phyloP scores from a whole-genome alignment of 192 early-diverging fungal species.

The Phycomyces nitens region DNA sequence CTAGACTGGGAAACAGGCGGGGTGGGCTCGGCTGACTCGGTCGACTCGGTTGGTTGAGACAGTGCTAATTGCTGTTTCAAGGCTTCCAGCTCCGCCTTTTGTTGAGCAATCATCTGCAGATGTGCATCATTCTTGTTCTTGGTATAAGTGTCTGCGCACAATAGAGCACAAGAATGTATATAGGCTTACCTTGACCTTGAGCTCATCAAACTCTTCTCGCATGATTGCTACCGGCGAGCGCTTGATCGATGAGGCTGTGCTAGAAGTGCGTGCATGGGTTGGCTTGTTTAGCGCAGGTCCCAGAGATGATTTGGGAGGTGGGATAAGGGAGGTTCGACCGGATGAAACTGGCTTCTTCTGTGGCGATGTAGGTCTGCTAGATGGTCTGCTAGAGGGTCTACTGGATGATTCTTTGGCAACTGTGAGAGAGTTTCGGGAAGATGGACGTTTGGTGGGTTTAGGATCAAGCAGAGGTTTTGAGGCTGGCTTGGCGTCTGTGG shows the following conservation, averaged over 20 bases:
- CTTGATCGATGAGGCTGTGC: constrained; percentile 5
- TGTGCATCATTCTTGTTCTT: constrained; percentile 27
- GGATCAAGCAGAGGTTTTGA: background rate
- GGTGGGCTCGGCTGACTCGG: background rate
- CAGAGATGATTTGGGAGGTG: constrained; percentile 7
- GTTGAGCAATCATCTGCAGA: constrained; percentile 29
- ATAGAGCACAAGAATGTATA: background rate
- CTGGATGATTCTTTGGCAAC: background rate
- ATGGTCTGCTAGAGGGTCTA: constrained; percentile 2
- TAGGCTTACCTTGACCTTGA: constrained; percentile 30
- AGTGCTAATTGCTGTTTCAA: constrained; percentile 21
- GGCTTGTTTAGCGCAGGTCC: background rate
- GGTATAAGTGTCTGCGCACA: background rate
- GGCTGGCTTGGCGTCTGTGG: background rate
- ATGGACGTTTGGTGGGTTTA: background rate
- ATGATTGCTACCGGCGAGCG: constrained; percentile 29
- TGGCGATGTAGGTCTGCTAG: constrained; percentile 8
- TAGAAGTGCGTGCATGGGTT: constrained; percentile 11
- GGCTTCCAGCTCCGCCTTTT: constrained; percentile 30
- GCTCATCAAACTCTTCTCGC: constrained; percentile 30
- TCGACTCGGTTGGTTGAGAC: background rate
- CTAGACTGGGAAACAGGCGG: background rate
- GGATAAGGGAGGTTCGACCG: background rate
- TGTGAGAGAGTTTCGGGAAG: constrained; percentile 11
- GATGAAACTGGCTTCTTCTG: constrained; percentile 1